These are phyloP conservation scores for Ophiostoma sp. DNA, from an alignment of 2,329 filamentous ascomycete genomes.

Conservation along the genomic window DNA sequence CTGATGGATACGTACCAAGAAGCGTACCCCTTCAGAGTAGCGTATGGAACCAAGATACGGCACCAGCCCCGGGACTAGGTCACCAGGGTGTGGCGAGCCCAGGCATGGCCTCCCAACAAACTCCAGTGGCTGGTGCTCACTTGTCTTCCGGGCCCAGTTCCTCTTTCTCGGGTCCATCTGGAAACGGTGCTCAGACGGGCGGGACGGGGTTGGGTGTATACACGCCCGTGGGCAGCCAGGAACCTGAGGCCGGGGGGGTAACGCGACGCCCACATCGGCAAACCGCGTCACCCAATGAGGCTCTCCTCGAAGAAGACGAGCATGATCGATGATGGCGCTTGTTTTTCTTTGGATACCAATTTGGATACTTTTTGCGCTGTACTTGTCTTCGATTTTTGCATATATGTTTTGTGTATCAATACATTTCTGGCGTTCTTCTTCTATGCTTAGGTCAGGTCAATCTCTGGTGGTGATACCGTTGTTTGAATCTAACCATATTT, in stretches of 20 bases:
- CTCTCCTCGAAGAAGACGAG: too few species aligned
- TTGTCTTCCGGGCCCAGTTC: too few species aligned
- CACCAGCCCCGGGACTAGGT: neutral
- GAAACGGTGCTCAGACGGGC: neutral
- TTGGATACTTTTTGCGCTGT: neutral
- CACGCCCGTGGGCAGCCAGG: neutral
- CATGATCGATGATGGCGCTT: neutral
- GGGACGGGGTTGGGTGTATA: neutral
- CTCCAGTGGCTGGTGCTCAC: neutral
- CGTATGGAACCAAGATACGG: neutral
- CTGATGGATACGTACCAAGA: neutral
- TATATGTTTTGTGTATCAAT: neutral
- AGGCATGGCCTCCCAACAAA: neutral
- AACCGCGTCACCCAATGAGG: neutral
- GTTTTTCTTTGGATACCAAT: neutral
- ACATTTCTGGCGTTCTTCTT: neutral
- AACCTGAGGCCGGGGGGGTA: neutral
- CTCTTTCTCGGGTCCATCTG: neutral
- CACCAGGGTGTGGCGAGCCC: neutral
- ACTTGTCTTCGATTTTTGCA: neutral
- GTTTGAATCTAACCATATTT: too few species aligned
- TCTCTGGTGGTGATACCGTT: too few species aligned
- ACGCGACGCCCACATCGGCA: neutral
- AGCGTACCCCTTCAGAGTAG: neutral
- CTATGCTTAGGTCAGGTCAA: too few species aligned